Evolutionary conservation across 768 basidiomycete genomes (phyloP), one percentile per base, ranked within the genome.

Genomic region (Auriscalpium microsporum): DNA sequence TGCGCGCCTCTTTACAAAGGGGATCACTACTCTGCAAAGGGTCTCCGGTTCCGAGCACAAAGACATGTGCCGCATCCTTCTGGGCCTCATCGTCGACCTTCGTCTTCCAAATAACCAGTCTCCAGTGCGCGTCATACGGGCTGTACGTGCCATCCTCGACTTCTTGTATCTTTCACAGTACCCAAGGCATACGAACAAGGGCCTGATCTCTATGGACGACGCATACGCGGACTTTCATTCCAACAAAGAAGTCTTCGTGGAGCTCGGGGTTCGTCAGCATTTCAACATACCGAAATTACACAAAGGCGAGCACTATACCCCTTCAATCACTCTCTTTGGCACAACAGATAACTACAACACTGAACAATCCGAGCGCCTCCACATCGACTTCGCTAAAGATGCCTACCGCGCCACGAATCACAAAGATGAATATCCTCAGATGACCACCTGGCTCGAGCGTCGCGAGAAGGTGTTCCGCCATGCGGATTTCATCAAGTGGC

Each of bases 281-380:
- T 66, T 68, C 57, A 52, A 62, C 4, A 38, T 68, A 0, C 65
- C 64, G 0, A 69, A 68, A 48, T 44, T 67, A 0, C 63, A 65
- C 35, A 45, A 49, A 8, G 54, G 62, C 1, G 44, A 56, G 1
- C 68, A 69, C 37, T 65, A 64, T 33, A 8, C 4, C 10, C 19
- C n/a, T 0, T 56, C 54, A 0, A 65, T 69, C 21, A 40, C 89
- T 91, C 64, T 88, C 88, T 7, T 92, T 87, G 0, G 81, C 89
- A 1, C 73, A 1, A 53, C 60, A 0, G 64, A 64, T 38, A 64
- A 64, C 49, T 65, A 62, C 47, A 55, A 55, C 36, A 55, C 45
- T 2, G 45, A 48, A 40, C 58, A 55, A 19, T 58, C 53, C 34
- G 63, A 48, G 53, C 62, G n/a, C n/a, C n/a, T n/a, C n/a, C n/a